phyloP scores from a whole-genome alignment of 805 yeast species.

The Cephaloascus fragrans region DNA sequence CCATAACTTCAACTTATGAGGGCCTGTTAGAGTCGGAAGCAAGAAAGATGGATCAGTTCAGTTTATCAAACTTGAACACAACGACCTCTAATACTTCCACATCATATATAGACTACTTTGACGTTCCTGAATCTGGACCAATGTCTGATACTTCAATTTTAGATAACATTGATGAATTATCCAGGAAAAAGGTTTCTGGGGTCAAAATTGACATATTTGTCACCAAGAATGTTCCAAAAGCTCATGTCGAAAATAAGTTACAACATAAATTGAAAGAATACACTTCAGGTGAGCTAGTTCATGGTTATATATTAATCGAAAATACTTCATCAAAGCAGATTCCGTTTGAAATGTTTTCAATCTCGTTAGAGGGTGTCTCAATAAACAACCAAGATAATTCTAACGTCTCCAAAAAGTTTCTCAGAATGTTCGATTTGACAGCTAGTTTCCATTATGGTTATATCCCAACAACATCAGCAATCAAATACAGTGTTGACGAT shows the following conservation, averaged over 20 bases:
- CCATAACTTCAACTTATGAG: too few relatives aligned
- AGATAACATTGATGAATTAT: neutral
- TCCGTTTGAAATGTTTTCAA: slow-evolving; percentile 54
- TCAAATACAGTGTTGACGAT: neutral
- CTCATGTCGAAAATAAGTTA: slow-evolving; percentile 5
- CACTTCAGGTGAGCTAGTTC: slow-evolving; percentile 57
- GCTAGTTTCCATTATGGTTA: slow-evolving; percentile 38
- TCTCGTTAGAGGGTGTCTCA: slow-evolving; percentile 43
- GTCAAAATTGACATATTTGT: neutral
- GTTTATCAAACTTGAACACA: too few relatives aligned
- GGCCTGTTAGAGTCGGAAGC: too few relatives aligned
- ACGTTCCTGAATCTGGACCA: neutral
- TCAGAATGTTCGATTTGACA: slow-evolving; percentile 40
- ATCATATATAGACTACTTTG: neutral
- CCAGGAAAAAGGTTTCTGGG: neutral
- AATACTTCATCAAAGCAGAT: slow-evolving; percentile 30
- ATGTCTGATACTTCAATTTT: neutral
- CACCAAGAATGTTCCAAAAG: neutral
- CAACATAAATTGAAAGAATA: slow-evolving; percentile 38
- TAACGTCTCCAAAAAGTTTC: slow-evolving; percentile 18
- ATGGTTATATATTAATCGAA: slow-evolving; percentile 41
- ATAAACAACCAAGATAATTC: slow-evolving; percentile 7
- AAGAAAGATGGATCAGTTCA: too few relatives aligned
- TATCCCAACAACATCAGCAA: slow-evolving; percentile 8
- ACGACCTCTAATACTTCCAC: too few relatives aligned